Conservation (phyloP, 345 rosid species). For the Psidium friedrichsthalianum region DNA sequence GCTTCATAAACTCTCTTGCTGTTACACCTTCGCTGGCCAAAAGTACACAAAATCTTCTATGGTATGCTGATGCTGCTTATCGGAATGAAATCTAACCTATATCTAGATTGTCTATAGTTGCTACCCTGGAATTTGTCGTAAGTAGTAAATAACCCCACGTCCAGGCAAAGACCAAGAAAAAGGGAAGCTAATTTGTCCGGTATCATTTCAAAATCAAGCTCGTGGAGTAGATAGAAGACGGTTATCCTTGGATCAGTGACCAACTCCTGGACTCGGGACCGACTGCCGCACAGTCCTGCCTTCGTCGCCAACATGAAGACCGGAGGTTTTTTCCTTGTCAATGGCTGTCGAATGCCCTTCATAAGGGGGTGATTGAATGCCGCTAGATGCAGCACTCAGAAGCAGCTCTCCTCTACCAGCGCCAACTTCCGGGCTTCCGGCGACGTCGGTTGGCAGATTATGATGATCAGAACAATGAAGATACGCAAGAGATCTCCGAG, state of each 20-base stretch:
- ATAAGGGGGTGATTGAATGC: slow-evolving; percentile 17
- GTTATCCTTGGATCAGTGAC: slow-evolving; percentile 14
- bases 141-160: neutral
- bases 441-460: neutral
- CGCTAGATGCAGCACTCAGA: slow-evolving; percentile 19
- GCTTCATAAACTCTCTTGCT: neutral
- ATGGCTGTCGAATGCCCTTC: slow-evolving; percentile 13
- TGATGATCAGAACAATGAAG: neutral
- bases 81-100: neutral
- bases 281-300: slow-evolving; percentile 18
- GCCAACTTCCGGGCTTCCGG: neutral
- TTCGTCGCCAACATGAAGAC: neutral
- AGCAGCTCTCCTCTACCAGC: slow-evolving; percentile 2
- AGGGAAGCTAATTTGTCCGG: neutral
- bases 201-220: neutral
- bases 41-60: neutral
- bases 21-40: neutral
- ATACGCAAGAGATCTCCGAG: neutral
- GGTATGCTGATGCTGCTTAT: neutral
- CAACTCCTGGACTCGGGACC: slow-evolving; percentile 45
- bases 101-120: neutral
- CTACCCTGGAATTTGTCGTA: neutral
- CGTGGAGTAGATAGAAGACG: neutral
- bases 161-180: neutral
- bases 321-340: slow-evolving; percentile 4